Conservation (phyloP, 306 rosid species). For the Carpinus fangiana region DNA sequence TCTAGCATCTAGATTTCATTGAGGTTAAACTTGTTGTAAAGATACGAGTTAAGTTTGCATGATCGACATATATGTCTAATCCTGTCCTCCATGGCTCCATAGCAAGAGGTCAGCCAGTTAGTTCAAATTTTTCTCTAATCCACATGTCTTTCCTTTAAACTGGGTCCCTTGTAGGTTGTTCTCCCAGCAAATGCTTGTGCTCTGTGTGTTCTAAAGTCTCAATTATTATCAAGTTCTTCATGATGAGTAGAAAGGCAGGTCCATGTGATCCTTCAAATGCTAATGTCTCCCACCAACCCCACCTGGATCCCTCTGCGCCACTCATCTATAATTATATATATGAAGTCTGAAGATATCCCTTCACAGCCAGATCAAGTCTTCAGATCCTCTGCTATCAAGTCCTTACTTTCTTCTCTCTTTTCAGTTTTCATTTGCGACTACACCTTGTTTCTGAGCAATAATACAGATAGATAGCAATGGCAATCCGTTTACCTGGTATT, state of each 20-base stretch:
- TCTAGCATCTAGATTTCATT: too few species aligned
- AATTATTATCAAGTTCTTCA: neutral
- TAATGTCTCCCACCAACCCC: neutral
- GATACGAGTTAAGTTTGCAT: neutral
- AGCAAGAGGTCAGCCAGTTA: too few species aligned
- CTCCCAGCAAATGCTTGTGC: neutral
- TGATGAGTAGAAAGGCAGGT: neutral
- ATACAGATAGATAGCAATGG: constrained; percentile 7
- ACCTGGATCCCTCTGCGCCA: too few species aligned
- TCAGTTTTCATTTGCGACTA: neutral
- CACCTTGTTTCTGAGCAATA: neutral
- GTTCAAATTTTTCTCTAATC: too few species aligned
- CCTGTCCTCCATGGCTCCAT: neutral
- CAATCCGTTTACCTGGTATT: constrained; percentile 33
- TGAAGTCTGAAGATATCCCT: neutral
- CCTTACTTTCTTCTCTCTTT: constrained; percentile 4
- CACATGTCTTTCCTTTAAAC: neutral
- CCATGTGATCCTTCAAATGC: constrained; percentile 15
- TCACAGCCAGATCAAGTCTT: constrained; percentile 5
- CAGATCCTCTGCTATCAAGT: neutral
- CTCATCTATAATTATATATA: neutral
- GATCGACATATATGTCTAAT: neutral
- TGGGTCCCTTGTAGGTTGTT: neutral
- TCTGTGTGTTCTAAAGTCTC: neutral
- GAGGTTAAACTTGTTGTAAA: neutral